These are phyloP conservation scores for Alectoria sarmentosa DNA, from an alignment of 495 filamentous ascomycete genomes.

Conservation along the genomic window DNA sequence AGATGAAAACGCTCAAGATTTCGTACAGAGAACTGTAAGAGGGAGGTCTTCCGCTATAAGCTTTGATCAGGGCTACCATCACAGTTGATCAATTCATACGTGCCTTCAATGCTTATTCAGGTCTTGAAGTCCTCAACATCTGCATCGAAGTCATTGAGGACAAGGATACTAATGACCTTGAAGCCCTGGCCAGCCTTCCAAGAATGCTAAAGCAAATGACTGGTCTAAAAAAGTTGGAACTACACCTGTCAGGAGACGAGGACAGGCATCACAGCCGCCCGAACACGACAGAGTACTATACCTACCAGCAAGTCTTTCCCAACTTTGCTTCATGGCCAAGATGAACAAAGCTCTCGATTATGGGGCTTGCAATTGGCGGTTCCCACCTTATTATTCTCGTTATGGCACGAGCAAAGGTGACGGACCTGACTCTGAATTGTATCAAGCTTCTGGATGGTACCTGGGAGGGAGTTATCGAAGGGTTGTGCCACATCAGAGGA, in stretches of 20 bases:
- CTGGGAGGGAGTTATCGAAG: background rate
- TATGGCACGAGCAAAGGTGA: background rate
- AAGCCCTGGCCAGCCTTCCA: background rate
- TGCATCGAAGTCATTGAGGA: background rate
- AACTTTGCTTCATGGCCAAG: background rate
- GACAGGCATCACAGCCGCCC: background rate
- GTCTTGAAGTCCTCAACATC: background rate
- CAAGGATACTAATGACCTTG: background rate
- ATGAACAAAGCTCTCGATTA: background rate
- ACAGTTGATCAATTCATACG: no score
- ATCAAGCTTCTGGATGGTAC: background rate
- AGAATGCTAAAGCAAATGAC: background rate
- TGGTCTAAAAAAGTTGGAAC: background rate
- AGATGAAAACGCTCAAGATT: background rate
- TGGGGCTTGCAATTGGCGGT: conserved; percentile 1
- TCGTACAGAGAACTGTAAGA: background rate
- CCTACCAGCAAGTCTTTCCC: background rate
- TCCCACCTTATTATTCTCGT: background rate
- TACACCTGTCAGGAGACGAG: background rate
- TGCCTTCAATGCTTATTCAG: background rate
- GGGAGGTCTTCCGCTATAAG: background rate
- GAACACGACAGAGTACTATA: background rate
- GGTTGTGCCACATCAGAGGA: background rate
- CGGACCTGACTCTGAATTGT: background rate
- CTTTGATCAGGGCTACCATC: background rate